phyloP scores from a whole-genome alignment of 2,329 filamentous ascomycete species.

The Fusarium fujikuroi region DNA sequence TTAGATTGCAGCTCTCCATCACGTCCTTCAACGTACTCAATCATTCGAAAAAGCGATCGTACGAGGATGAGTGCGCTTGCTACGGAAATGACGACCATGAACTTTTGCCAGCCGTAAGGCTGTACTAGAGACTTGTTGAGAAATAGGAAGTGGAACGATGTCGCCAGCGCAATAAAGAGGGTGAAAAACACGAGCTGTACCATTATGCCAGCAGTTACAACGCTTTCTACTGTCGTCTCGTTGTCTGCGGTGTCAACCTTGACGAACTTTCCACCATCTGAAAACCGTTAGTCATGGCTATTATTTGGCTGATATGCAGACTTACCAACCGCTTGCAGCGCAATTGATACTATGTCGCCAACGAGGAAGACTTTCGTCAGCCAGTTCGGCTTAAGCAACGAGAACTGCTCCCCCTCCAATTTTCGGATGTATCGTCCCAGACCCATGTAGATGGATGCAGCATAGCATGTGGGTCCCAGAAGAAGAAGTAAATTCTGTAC shows the following conservation, averaged over 20 bases:
- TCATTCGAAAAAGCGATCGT: background rate
- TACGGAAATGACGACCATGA: background rate
- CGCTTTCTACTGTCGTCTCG: background rate
- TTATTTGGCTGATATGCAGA: too few relatives aligned
- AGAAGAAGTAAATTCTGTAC: background rate
- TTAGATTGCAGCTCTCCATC: background rate
- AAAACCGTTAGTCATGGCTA: background rate
- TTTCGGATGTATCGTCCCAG: background rate
- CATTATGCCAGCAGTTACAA: background rate
- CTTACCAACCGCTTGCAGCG: background rate
- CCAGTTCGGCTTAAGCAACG: background rate
- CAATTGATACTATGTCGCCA: background rate
- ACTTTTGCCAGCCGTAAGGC: background rate
- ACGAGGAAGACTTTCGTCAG: background rate
- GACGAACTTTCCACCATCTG: background rate
- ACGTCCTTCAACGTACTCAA: background rate
- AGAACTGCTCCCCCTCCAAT: background rate
- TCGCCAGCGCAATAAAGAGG: background rate
- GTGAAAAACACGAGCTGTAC: slow-evolving; percentile 1
- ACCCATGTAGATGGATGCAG: slow-evolving; percentile 4
- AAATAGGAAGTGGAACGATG: background rate
- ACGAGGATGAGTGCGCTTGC: background rate
- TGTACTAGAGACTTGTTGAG: too few relatives aligned
- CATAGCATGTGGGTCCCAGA: slow-evolving; percentile 2
- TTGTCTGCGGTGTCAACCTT: background rate